Conservation (phyloP, 768 basidiomycete species). For the Boletus rubescentipes region DNA sequence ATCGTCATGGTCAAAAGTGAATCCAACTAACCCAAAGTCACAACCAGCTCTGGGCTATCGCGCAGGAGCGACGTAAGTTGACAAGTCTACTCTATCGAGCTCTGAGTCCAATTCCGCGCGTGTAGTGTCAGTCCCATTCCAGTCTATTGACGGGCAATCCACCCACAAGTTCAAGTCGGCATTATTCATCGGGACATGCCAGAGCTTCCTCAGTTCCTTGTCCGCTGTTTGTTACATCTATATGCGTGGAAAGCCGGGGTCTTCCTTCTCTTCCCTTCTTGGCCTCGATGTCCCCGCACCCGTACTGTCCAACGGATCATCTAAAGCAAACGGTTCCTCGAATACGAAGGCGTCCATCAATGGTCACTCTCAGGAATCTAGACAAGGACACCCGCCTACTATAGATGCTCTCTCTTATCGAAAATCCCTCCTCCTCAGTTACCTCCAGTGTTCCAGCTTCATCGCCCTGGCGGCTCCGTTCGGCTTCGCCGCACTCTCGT, state of each 20-base stretch:
- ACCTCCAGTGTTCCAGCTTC: constrained; percentile 82
- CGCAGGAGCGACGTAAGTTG: constrained; percentile 85
- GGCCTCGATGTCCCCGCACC: constrained; percentile 49
- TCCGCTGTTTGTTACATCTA: constrained; percentile 78
- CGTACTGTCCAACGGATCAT: constrained; percentile 19
- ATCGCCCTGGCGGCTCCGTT: constrained; percentile 93
- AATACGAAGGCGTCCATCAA: constrained; percentile 39
- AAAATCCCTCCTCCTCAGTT: constrained; percentile 60
- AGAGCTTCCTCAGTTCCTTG: constrained; percentile 74
- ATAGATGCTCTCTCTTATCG: constrained; percentile 36
- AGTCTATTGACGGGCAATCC: constrained; percentile 58
- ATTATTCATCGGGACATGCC: constrained; percentile 81
- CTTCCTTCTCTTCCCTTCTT: constrained; percentile 54
- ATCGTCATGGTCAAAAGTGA: background rate
- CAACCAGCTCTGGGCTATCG: constrained; percentile 80
- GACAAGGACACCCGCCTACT: constrained; percentile 26
- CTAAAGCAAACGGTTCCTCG: constrained; percentile 26
- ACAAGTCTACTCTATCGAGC: background rate
- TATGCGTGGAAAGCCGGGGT: constrained; percentile 52
- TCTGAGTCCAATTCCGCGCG: background rate
- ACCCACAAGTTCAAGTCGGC: constrained; percentile 82
- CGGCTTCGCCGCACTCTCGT: constrained; percentile 91
- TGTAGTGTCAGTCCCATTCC: constrained; percentile 82
- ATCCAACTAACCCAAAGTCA: constrained; percentile 3
- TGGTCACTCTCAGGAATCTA: constrained; percentile 25